A percentile compares a stretch with the other conserved stretches of the same genome.
phyloP scores from a whole-genome alignment of 179 eudicot species.

The Nepenthes alata region DNA sequence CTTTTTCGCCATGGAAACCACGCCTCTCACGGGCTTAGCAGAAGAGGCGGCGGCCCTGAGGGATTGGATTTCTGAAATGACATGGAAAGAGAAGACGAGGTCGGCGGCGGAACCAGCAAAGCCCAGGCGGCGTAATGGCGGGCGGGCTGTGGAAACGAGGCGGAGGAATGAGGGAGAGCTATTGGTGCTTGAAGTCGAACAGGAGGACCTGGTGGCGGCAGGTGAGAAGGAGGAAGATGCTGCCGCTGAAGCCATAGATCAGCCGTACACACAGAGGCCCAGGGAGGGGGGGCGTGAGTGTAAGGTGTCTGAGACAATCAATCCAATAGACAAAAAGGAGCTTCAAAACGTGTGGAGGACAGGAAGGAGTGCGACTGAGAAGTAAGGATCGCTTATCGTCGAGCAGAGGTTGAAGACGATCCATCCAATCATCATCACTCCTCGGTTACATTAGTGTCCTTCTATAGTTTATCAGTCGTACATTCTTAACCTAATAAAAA shows the following conservation, averaged over 20 bases:
- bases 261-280: not conserved
- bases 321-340: not conserved
- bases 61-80: slow-evolving; percentile 34
- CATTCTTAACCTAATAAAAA: too few relatives aligned
- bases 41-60: slow-evolving; percentile 3
- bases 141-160: slow-evolving; percentile 30
- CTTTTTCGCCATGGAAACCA: slow-evolving; percentile 48
- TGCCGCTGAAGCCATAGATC: slow-evolving; percentile 48
- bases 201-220: slow-evolving; percentile 16
- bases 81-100: slow-evolving; percentile 33
- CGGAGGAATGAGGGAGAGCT: slow-evolving; percentile 16
- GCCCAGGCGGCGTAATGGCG: slow-evolving; percentile 39
- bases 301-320: too few relatives aligned
- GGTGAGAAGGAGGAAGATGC: slow-evolving; percentile 34
- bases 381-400: slow-evolving; percentile 39
- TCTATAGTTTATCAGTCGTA: too few relatives aligned
- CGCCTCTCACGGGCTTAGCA: slow-evolving; percentile 33
- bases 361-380: not conserved
- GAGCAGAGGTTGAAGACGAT: slow-evolving; percentile 55
- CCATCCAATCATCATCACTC: not conserved
- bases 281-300: not conserved
- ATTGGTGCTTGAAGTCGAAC: slow-evolving; percentile 24
- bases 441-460: too few relatives aligned
- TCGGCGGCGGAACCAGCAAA: slow-evolving; percentile 34
- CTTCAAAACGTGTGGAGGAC: not conserved